phyloP scores from a whole-genome alignment of 371 early-diverging fungal species.

The Mucor plumbeus region DNA sequence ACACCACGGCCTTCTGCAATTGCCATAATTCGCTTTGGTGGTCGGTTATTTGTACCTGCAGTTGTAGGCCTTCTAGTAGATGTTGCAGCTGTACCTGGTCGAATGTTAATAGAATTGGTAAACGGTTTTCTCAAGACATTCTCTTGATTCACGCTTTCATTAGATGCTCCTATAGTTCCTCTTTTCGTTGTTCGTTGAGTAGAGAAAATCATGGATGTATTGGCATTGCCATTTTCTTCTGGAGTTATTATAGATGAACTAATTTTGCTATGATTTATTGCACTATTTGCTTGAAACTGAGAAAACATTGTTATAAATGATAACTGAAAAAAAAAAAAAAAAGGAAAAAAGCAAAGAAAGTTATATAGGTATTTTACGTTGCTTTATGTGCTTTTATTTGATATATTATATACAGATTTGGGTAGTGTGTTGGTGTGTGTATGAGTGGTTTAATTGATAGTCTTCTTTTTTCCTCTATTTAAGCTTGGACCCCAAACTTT shows the following conservation, averaged over 20 bases:
- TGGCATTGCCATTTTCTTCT: not conserved
- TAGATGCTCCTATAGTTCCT: not conserved
- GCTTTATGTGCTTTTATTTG: conserved; percentile 9
- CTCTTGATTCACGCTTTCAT: not conserved
- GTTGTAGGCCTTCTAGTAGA: conserved; percentile 9
- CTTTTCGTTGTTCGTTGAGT: not conserved
- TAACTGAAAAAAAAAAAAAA: not conserved
- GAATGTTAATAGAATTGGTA: not conserved
- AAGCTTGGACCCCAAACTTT: conserved; percentile 77
- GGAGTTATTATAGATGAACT: not conserved
- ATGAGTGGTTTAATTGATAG: conserved; percentile 30
- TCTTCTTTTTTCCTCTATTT: conserved; percentile 54
- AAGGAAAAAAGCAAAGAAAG: not conserved
- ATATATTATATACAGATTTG: conserved; percentile 6
- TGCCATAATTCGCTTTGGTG: conserved; percentile 35
- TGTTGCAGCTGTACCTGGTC: not conserved
- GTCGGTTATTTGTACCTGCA: not conserved
- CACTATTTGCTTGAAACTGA: not conserved
- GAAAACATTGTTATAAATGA: not conserved
- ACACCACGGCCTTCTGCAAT: conserved; percentile 58
- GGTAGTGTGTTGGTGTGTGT: not conserved
- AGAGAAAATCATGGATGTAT: not conserved
- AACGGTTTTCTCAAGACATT: not conserved
- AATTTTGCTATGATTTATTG: not conserved
- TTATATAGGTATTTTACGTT: not conserved